phyloP scores from a whole-genome alignment of 331 rosid species.

The Ulmus americana region DNA sequence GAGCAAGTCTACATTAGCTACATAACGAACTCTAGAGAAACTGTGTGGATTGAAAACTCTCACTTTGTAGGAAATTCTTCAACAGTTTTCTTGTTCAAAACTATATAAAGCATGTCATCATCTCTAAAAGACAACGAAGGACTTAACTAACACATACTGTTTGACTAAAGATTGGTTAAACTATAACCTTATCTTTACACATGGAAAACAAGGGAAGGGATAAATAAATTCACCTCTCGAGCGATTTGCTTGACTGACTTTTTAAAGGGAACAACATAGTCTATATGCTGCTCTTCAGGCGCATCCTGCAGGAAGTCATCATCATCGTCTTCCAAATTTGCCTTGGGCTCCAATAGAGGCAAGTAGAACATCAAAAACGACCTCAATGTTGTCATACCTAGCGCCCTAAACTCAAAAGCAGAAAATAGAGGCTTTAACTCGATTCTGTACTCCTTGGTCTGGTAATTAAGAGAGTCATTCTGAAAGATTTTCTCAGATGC shows the following conservation, averaged over 20 bases:
- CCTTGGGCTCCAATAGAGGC: slow-evolving; percentile 80
- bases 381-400: slow-evolving; percentile 60
- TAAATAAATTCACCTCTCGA: slow-evolving; percentile 56
- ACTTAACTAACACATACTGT: neutral
- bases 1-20: neutral
- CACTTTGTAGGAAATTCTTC: neutral
- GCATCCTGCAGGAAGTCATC: slow-evolving; percentile 53
- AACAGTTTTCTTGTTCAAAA: neutral
- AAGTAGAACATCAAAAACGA: slow-evolving; percentile 63
- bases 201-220: slow-evolving; percentile 8
- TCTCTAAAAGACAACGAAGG: neutral
- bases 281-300: slow-evolving; percentile 37
- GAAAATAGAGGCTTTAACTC: slow-evolving; percentile 73
- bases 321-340: slow-evolving; percentile 62
- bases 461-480: slow-evolving; percentile 36
- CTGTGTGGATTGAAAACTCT: neutral
- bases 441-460: slow-evolving; percentile 58
- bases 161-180: too few species aligned
- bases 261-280: slow-evolving; percentile 66
- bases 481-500: slow-evolving; percentile 32
- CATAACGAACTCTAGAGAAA: slow-evolving; percentile 4
- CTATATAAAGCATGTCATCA: neutral
- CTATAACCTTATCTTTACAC: neutral
- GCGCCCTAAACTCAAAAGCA: slow-evolving; percentile 54
- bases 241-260: slow-evolving; percentile 73